Evolutionary conservation across 371 early-diverging fungal species (phyloP), one percentile per base, ranked within the genome.

Genomic region (Apophysomyces ossiformis): DNA sequence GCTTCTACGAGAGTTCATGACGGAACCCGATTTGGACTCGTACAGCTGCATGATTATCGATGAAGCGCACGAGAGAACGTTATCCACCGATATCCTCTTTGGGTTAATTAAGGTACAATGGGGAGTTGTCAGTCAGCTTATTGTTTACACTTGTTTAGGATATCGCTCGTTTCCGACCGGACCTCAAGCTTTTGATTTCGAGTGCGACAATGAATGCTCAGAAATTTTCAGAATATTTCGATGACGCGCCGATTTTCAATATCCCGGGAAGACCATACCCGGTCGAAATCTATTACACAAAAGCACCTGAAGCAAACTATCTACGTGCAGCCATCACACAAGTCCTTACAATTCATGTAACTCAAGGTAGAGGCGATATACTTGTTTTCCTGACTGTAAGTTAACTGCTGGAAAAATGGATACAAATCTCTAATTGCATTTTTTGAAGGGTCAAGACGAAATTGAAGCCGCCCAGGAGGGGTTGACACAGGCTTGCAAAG

Each of bases 1-100:
- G 92, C 87, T 99, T 32, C 87, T 99, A 7, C 91, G 98, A 65
- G 99, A 99, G 79, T 96, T 98, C 73, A 89, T 99, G 85, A 96
- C 96, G 7, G 97, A 97, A 71, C 99, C 99, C 0, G 96, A 98
- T 73, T 81, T 99, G 60, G 90, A 87, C 8, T 84, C 89, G 26
- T 98, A 98, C 78, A 90, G 90, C 46, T 93, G 92, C 65, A 81
- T 99, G 67, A 97, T 99, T 77, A 96, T 99, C 62, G 99, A 99
- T 78, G 99, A 99, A 77, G 99, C 99, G 15, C 99, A 99, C 86
- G 99, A 99, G 79, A 89, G 99, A 67, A 99, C 97, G 11, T 79
- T 98, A 59, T 97, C 98, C 65, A 99, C 99, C 0, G 99, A 99
- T 76, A 92, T 99, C 54, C 71, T 99, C 62, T 93, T 99, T 83